Percentiles rank a stretch among this genome's conserved stretches.
Conservation (phyloP, 1,284 basidiomycete genomes). For the Trichosporon coremiiforme region DNA sequence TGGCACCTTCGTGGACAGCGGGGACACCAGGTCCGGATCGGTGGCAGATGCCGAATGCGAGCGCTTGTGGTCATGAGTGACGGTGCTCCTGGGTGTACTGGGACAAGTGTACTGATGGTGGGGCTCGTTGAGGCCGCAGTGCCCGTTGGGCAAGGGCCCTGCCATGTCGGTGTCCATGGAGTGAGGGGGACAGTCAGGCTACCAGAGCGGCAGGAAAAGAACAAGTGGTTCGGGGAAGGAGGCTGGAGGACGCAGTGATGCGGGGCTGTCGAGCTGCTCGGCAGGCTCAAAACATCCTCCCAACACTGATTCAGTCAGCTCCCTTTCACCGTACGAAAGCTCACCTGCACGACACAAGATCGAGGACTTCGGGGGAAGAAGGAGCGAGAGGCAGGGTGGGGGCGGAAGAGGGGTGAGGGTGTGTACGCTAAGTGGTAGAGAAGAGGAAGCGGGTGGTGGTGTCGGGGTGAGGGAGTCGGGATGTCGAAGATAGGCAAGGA, state of each 20-base stretch:
- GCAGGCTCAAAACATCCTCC: slow-evolving; percentile 5
- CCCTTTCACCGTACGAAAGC: neutral
- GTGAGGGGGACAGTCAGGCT: neutral
- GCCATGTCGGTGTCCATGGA: neutral
- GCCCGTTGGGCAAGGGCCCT: neutral
- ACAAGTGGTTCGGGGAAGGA: neutral
- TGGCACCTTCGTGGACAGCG: neutral
- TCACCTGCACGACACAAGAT: neutral
- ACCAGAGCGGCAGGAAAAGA: neutral
- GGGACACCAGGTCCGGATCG: neutral
- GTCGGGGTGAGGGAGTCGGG: neutral
- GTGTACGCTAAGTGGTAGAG: neutral
- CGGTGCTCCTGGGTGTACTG: neutral
- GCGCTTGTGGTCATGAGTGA: neutral
- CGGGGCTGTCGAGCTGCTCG: neutral
- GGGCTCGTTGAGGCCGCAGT: neutral
- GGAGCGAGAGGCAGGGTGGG: neutral
- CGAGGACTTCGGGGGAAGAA: neutral
- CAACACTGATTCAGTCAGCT: neutral
- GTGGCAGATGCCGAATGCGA: neutral
- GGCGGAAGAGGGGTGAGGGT: neutral
- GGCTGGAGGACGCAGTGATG: neutral
- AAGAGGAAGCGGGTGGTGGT: neutral
- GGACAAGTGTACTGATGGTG: neutral
- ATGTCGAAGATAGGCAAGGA: neutral